Evolutionary conservation across 2,329 filamentous ascomycete species (phyloP), one percentile per base, ranked within the genome.

Genomic region (Colletotrichum cuscutae): DNA sequence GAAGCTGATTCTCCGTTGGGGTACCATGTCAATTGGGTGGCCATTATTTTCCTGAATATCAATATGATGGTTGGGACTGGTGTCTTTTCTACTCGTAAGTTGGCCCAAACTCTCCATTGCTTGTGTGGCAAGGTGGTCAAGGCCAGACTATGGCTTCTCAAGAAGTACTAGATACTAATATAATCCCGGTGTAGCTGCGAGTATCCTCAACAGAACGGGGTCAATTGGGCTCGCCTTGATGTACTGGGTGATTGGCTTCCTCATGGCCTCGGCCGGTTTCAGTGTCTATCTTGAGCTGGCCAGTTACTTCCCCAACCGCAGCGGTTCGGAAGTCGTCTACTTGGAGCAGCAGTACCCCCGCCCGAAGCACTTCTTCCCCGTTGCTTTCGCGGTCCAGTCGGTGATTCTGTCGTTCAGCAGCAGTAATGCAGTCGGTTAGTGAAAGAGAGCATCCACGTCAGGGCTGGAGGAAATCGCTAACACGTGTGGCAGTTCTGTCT

Each of bases 301-400:
- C 0, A 85, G 89, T 1, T 93, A 90, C 74, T 93, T 93, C 71
- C 91, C 91, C 0, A 92, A 88, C 77, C 88, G 91, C 8, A 92
- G 89, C 2, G 91, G 91, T 0, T 87, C 88, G 0, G 90, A 93
- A 76, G 91, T 92, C 0, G 91, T 92, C 0, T 93, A 92, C 75
- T 85, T 93, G 0, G 91, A 93, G 75, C 91, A 93, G 77, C 89
- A 90, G 0, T 94, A 88, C 74, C 91, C 91, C 1, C 85, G 89
- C 1, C 92, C 91, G 0, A 87, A 85, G 67, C 91, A 90, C 77
- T 86, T 93, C 72, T 89, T 93, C 61, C 90, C 91, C 0, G 89
- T 89, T 0, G 84, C 89, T 0, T 93, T 91, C 77, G 91, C 91
- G 0, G 87, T 92, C 3, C 89, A 91, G 77, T 86, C 87, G 0